Evolutionary conservation across 352 stramenopile genomes (phyloP), one percentile per base, ranked within the genome.

Genomic region (Blastocystis sp.): DNA sequence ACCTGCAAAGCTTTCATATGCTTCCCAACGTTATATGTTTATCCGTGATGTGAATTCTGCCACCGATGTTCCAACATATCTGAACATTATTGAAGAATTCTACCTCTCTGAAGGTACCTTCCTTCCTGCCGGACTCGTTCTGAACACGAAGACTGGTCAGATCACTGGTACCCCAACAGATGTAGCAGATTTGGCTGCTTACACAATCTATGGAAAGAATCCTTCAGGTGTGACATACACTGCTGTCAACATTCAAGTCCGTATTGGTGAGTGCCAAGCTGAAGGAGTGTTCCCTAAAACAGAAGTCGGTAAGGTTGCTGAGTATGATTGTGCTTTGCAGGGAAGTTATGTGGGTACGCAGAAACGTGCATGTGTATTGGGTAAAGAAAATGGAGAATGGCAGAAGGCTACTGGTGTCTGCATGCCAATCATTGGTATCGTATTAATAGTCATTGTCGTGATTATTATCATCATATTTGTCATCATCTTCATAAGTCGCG

Each of bases 201-300:
- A 56, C 42, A 78, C 66, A n/a, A 54, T 78, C 12, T 54, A 54
- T 54, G 71, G 21, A 21, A 42, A 67, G 71, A 83, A 83, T 63
- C 46, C 49, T 19, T 6, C 14, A 0, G 49, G 21, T 35, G 35
- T 27, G 9, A 65, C 71, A 29, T 65, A 52, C 27, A 37, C 27
- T 2, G 24, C 27, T 39, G 14, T 78, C 27, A 59, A 12, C 12
- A 78, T 78, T 7, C 14, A 24, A 12, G 37, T 78, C 9, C 14
- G 21, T 12, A 78, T 61, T 43, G 66, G 66, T 32, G 21, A 29
- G 6, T 78, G 66, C 42, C 19, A 32, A 27, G 35, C 66, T 43
- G 66, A 59, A 51, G 66, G 66, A n/a, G 39, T 59, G 37, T 78
- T 78, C 39, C 32, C 21, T 5, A 24, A 14, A 2, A 78, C 66